phyloP scores from a whole-genome alignment of 2,329 filamentous ascomycete species.

The Venturiaceae sp. region DNA sequence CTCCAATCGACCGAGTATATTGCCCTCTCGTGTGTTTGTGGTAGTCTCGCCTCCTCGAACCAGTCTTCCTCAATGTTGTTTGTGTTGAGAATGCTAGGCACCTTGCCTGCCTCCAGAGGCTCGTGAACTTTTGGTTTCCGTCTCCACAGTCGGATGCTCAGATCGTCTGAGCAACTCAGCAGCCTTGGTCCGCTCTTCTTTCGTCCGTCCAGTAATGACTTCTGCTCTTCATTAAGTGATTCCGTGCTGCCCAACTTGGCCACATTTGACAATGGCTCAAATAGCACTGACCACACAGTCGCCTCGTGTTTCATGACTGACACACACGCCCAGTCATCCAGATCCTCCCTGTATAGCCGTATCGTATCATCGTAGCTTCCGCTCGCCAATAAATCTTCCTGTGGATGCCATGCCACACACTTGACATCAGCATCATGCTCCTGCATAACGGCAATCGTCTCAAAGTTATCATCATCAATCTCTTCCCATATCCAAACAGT shows the following conservation, averaged over 20 bases:
- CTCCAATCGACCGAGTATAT: slow-evolving; percentile 87
- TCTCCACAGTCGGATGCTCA: slow-evolving; percentile 70
- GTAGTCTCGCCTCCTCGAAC: slow-evolving; percentile 67
- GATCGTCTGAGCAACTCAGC: slow-evolving; percentile 77
- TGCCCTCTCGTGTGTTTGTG: slow-evolving; percentile 65
- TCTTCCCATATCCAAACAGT: slow-evolving; percentile 99
- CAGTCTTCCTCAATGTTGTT: slow-evolving; percentile 68
- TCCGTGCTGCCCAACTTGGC: slow-evolving; percentile 13
- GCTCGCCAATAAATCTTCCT: slow-evolving; percentile 68
- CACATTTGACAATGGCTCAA: slow-evolving; percentile 38
- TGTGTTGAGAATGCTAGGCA: slow-evolving; percentile 85
- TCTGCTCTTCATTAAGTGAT: slow-evolving; percentile 20
- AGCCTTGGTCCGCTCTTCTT: slow-evolving; percentile 47
- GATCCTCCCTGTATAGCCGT: slow-evolving; percentile 79
- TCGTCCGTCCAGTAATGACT: slow-evolving; percentile 24
- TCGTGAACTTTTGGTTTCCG: slow-evolving; percentile 40
- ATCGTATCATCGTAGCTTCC: slow-evolving; percentile 93
- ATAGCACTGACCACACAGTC: slow-evolving; percentile 84
- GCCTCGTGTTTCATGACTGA: slow-evolving; percentile 68
- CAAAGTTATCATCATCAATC: slow-evolving; percentile 87
- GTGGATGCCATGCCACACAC: slow-evolving; percentile 83
- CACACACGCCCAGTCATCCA: slow-evolving; percentile 90
- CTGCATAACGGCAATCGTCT: slow-evolving; percentile 88
- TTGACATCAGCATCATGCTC: slow-evolving; percentile 97
- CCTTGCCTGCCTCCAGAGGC: slow-evolving; percentile 44